Evolutionary conservation across 495 filamentous ascomycete genomes (phyloP).

Genomic region (Usnea hakonensis): DNA sequence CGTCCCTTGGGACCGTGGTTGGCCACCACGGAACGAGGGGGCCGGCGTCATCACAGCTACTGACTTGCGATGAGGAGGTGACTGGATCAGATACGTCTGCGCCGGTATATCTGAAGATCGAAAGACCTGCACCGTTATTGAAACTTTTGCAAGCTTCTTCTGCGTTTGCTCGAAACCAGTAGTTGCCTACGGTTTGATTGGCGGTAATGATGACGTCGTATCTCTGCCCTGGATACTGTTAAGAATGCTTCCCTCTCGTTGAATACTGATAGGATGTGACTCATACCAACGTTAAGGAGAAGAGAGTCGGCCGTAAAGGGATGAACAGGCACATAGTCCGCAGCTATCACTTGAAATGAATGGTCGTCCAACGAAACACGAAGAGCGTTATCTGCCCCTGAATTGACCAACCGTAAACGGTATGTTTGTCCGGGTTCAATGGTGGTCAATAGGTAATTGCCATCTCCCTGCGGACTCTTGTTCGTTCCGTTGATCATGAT

Average conservation of each 20-base stretch:
- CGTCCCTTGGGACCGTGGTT: neutral
- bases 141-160: neutral
- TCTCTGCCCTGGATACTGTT: neutral
- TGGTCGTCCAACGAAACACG: neutral
- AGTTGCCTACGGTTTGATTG: slow-evolving; percentile 9
- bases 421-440: neutral
- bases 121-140: neutral
- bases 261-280: neutral
- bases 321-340: neutral
- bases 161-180: slow-evolving; percentile 12
- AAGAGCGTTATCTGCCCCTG: neutral
- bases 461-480: neutral
- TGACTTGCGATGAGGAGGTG: neutral
- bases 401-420: neutral
- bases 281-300: neutral
- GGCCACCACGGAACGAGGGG: neutral
- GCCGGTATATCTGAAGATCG: neutral
- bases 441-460: neutral
- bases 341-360: neutral
- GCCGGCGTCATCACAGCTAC: neutral
- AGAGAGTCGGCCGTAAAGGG: neutral
- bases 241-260: neutral
- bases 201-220: neutral
- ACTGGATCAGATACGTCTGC: neutral
- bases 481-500: neutral